Conservation (phyloP, 148 eudicot genomes). For the Fallopia convolvulus region DNA sequence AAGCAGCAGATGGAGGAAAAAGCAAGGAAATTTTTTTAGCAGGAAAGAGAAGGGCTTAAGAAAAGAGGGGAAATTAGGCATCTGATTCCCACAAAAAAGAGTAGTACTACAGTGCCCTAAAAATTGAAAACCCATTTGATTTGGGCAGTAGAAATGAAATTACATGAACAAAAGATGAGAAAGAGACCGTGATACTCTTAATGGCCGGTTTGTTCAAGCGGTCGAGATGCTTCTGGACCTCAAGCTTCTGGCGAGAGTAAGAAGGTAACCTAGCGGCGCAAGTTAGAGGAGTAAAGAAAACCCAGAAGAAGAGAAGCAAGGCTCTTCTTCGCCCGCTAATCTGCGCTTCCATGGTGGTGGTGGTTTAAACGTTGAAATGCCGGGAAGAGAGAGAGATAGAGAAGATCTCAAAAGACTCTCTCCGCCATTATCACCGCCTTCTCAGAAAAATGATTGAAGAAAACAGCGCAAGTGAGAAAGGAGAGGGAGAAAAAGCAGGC, state of each 20-base stretch:
- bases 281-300: constrained; percentile 22
- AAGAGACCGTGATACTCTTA: constrained; percentile 55
- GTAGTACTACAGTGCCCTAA: background rate
- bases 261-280: constrained; percentile 35
- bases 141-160: background rate
- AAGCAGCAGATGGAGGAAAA: background rate
- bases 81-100: background rate
- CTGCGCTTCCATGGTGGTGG: constrained; percentile 25
- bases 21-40: background rate
- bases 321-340: constrained; percentile 14
- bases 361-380: background rate
- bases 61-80: background rate
- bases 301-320: constrained; percentile 21
- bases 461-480: background rate
- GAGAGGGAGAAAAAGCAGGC: background rate
- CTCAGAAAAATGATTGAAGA: background rate
- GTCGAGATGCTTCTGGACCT: constrained; percentile 70
- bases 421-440: background rate
- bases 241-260: constrained; percentile 52
- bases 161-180: background rate
- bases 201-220: constrained; percentile 71
- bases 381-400: background rate
- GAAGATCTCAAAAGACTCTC: background rate
- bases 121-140: background rate
- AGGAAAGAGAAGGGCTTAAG: background rate